Conservation (phyloP, 139 green algal species). For the Coelastrella sp. region DNA sequence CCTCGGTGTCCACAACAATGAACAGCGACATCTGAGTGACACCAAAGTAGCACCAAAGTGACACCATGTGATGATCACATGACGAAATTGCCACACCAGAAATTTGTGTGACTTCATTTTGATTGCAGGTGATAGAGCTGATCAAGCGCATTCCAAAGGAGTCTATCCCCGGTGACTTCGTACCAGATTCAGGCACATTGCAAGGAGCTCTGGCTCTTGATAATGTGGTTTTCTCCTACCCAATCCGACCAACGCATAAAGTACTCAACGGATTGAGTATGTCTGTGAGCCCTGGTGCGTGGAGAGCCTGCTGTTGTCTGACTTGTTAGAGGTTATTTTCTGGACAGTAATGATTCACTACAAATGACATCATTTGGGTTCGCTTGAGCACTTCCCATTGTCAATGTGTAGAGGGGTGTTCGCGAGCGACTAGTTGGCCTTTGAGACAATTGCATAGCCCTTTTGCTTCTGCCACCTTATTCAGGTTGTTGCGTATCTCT, state of each 20-base stretch:
- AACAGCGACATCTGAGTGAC: too few relatives aligned
- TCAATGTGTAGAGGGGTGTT: background rate
- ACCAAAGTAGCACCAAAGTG: too few relatives aligned
- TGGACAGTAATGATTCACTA: background rate
- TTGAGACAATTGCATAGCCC: too few relatives aligned
- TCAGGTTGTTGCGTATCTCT: too few relatives aligned
- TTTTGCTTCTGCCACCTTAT: too few relatives aligned
- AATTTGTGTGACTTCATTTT: background rate
- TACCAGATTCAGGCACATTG: conserved; percentile 45
- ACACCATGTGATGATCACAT: too few relatives aligned
- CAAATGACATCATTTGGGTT: background rate
- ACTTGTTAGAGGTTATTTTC: background rate
- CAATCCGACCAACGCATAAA: conserved; percentile 63
- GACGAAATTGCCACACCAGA: too few relatives aligned
- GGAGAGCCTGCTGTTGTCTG: background rate
- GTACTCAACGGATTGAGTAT: conserved; percentile 77
- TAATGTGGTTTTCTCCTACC: conserved; percentile 88
- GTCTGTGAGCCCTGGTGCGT: conserved; percentile 68
- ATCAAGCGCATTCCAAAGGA: conserved; percentile 56
- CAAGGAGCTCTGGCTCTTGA: conserved; percentile 72
- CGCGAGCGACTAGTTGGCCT: too few relatives aligned
- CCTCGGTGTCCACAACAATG: too few relatives aligned
- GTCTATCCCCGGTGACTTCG: conserved; percentile 29
- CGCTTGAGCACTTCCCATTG: background rate
- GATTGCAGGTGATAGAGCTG: conserved; percentile 60